Evolutionary conservation across 805 yeast species (phyloP).

Genomic region (Starmerella bombicola): DNA sequence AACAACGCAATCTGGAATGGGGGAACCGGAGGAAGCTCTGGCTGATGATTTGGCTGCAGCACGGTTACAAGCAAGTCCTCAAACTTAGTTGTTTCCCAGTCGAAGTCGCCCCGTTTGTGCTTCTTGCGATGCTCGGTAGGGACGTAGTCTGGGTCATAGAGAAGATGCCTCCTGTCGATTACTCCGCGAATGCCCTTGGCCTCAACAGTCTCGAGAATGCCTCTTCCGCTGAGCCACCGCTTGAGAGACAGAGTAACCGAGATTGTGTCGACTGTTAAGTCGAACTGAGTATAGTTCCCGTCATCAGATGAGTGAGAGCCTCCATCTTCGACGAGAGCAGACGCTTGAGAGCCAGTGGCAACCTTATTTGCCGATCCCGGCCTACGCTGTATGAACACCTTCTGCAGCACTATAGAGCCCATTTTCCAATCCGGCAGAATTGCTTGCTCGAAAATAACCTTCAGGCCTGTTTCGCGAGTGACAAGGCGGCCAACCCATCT

Average conservation of each 20-base stretch:
- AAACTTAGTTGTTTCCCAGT: constrained; percentile 67
- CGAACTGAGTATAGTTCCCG: constrained; percentile 94
- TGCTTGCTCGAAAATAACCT: constrained; percentile 84
- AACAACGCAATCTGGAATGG: constrained; percentile 82
- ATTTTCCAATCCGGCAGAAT: constrained; percentile 89
- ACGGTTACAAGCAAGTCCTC: constrained; percentile 76
- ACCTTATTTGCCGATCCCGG: constrained; percentile 49
- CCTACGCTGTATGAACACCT: constrained; percentile 74
- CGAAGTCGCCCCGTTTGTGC: constrained; percentile 81
- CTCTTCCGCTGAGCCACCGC: constrained; percentile 83
- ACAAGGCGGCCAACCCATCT: constrained; percentile 66
- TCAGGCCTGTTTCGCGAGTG: constrained; percentile 68
- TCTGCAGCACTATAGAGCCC: constrained; percentile 70
- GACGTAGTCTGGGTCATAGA: constrained; percentile 70
- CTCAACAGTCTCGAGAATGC: constrained; percentile 69
- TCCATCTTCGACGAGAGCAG: neutral
- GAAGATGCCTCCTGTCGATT: constrained; percentile 78
- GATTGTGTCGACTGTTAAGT: constrained; percentile 75
- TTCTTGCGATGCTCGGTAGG: constrained; percentile 65
- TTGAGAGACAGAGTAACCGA: constrained; percentile 66
- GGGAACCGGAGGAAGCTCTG: constrained; percentile 37
- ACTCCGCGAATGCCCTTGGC: constrained; percentile 83
- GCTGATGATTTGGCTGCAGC: constrained; percentile 47
- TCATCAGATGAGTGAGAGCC: constrained; percentile 37
- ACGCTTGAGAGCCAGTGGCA: constrained; percentile 55